Evolutionary conservation across 257 asterid species (phyloP).

Genomic region (Penstemon barbatus): DNA sequence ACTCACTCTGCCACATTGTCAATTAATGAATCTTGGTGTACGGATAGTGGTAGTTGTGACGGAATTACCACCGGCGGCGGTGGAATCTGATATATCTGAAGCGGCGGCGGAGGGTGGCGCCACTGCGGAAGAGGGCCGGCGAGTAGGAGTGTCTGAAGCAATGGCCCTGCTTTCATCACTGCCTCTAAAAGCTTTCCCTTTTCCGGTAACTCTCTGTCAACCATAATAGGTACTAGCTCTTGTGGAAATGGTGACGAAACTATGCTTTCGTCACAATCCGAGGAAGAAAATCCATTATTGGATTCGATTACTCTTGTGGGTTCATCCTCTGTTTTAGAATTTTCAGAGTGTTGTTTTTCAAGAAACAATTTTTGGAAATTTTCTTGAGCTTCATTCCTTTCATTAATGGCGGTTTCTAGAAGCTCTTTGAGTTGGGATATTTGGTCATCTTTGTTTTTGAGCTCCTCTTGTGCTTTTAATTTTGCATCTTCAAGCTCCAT

Average conservation of each 20-base stretch:
- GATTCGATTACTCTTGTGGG: slow-evolving; percentile 35
- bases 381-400: slow-evolving; percentile 63
- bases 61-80: slow-evolving; percentile 63
- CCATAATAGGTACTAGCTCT: slow-evolving; percentile 25
- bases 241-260: slow-evolving; percentile 51
- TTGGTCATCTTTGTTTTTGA: slow-evolving; percentile 55
- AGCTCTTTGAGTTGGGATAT: slow-evolving; percentile 54
- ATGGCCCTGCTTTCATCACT: slow-evolving; percentile 90
- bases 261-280: slow-evolving; percentile 87
- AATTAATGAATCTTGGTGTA: too few species aligned
- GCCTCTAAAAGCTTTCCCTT: slow-evolving; percentile 80
- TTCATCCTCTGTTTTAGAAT: slow-evolving; percentile 30
- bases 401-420: slow-evolving; percentile 46
- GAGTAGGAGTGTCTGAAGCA: slow-evolving; percentile 76
- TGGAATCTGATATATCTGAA: slow-evolving; percentile 71
- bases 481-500: slow-evolving; percentile 71
- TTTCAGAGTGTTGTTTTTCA: slow-evolving; percentile 33
- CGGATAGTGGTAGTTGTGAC: too few species aligned
- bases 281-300: slow-evolving; percentile 45
- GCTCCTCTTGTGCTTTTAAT: slow-evolving; percentile 66
- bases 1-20: too few species aligned
- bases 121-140: slow-evolving; percentile 94
- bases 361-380: slow-evolving; percentile 46
- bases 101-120: slow-evolving; percentile 98
- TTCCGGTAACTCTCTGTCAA: slow-evolving; percentile 65